These are phyloP conservation scores for Quercus tomentella DNA, from an alignment of 331 rosid genomes.

Conservation along the genomic window DNA sequence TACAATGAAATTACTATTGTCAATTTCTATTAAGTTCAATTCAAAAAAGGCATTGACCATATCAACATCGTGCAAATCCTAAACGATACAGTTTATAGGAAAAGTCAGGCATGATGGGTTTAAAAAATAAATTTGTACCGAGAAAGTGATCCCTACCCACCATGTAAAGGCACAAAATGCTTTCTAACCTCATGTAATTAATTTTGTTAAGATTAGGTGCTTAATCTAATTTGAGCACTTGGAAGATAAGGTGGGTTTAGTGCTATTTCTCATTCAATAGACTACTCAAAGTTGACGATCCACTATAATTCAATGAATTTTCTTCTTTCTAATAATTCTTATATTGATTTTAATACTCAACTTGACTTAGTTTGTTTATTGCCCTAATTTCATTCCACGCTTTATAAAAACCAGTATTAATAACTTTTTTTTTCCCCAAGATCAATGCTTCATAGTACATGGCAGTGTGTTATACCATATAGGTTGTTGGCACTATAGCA, in stretches of 20 bases:
- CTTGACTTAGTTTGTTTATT: too few relatives aligned
- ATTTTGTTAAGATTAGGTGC: conserved; percentile 42
- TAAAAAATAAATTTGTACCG: conserved; percentile 26
- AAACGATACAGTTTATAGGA: conserved; percentile 31
- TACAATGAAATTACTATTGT: conserved; percentile 26
- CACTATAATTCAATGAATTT: background rate
- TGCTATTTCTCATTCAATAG: conserved; percentile 39
- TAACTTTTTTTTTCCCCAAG: too few relatives aligned
- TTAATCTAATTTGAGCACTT: conserved; percentile 38
- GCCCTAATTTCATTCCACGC: too few relatives aligned
- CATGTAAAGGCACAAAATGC: conserved; percentile 29
- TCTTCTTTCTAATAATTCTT: background rate
- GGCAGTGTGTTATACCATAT: too few relatives aligned
- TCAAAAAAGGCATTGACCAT: conserved; percentile 34
- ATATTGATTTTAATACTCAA: too few relatives aligned
- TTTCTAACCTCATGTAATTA: conserved; percentile 31
- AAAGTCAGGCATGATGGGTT: conserved; percentile 34
- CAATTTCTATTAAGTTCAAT: conserved; percentile 11
- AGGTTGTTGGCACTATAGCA: too few relatives aligned
- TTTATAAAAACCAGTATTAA: too few relatives aligned
- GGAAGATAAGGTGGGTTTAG: conserved; percentile 49
- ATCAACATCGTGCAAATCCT: conserved; percentile 24
- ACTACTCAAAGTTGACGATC: conserved; percentile 13
- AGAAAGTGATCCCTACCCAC: conserved; percentile 49
- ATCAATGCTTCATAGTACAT: too few relatives aligned